Conservation (phyloP, 2,329 filamentous ascomycete species). For the Lachnellula occidentalis region DNA sequence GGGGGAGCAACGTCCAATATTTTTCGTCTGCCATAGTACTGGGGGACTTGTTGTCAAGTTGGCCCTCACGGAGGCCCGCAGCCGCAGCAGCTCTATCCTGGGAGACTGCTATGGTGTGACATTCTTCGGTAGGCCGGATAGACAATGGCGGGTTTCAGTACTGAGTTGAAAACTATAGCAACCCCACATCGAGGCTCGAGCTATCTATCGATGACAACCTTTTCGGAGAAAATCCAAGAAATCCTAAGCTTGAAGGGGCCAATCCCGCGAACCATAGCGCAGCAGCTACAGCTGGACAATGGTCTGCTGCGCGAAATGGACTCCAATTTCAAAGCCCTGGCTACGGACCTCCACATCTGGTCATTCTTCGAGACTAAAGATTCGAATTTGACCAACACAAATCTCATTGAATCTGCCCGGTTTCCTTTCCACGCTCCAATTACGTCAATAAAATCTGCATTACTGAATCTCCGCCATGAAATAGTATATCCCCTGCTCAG, state of each 20-base stretch:
- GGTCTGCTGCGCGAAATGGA: constrained; percentile 2
- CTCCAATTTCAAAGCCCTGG: constrained; percentile 4
- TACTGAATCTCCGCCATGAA: constrained; percentile 9
- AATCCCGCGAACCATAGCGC: background rate
- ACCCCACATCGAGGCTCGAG: constrained; percentile 8
- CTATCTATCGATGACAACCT: constrained; percentile 3
- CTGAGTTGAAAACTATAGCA: background rate
- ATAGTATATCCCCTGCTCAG: constrained; percentile 6
- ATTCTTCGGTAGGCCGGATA: constrained; percentile 3
- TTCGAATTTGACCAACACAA: constrained; percentile 5
- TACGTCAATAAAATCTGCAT: constrained; percentile 10
- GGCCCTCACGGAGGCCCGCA: constrained; percentile 1
- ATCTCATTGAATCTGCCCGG: background rate
- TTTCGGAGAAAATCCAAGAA: background rate
- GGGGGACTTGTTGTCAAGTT: constrained; percentile 5
- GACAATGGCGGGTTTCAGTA: background rate
- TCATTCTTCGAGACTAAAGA: constrained; percentile 10
- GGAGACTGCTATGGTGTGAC: constrained; percentile 8
- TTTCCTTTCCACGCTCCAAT: constrained; percentile 10
- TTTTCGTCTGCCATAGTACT: constrained; percentile 7
- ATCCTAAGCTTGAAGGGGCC: background rate
- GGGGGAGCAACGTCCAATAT: constrained; percentile 1
- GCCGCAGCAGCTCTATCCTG: background rate
- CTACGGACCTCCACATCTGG: constrained; percentile 8
- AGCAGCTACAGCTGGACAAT: constrained; percentile 1